Base-by-base conservation (phyloP, 1,139 yeast genomes). In the Torulaspora globosa region DNA sequence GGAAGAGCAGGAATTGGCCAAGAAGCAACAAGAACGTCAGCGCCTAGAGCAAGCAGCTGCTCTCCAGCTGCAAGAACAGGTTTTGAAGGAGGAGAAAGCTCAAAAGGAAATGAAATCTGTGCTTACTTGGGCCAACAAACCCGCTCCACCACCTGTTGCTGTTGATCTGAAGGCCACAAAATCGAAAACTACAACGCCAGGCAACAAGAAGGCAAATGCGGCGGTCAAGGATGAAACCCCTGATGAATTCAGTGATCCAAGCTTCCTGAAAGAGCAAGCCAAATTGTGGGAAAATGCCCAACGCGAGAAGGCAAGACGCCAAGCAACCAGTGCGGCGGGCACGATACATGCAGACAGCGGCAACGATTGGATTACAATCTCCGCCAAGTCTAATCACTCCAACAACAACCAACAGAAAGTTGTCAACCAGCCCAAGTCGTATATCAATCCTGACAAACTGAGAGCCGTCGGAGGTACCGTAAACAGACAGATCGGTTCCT, bases 101-200 rank as follows among this genome's bases (percentile, higher is more conserved):
- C 52, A 52, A 32, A 50, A 52, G 24, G 54, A 52, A 21, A 35
- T 55, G 11, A 58, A 57, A 29, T 52, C 66, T 10, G 52, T 56
- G 9, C 50, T 64, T 16, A 57, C 56, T 9, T 63, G 68, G 68
- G 66, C 66, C 2, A 52, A 51, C 27, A 60, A 53, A 36, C 53
- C 57, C 15, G 15, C 48, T 5, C 41, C 56, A 5, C 36, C 51
- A 5, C 49, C 55, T 11, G 44, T 50, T 2, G 23, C 45, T 5
- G 44, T 57, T 33, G 56, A 58, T 44, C 46, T 59, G 11, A 55
- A 55, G 33, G 31, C 36, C 7, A 44, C 55, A 5, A 56, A 54
- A 33, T 35, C 49, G 8, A 45, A 51, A 32, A 48, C 50, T 19
- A 28, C 36, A 11, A 42, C 41, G 23, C 28, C 32, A 6, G 16